Percentiles rank a stretch among this genome's conserved stretches.
phyloP scores from a whole-genome alignment of 106 monocot species.

The Acorus calamus region DNA sequence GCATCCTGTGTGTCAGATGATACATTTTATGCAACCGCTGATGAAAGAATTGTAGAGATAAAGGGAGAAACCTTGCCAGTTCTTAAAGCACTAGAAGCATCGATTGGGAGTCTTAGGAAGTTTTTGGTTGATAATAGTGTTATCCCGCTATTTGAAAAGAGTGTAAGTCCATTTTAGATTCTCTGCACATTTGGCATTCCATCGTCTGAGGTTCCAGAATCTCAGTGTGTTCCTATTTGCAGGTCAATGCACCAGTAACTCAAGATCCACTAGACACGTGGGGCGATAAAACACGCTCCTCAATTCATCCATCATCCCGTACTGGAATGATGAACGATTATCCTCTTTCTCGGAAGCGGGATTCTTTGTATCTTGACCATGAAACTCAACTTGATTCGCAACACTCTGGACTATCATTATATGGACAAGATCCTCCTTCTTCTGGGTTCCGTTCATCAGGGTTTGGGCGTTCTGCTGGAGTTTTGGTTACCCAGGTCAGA shows the following conservation, averaged over 20 bases:
- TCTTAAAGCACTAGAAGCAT: conserved; percentile 66
- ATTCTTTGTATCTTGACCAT: conserved; percentile 41
- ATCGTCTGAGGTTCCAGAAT: too few relatives aligned
- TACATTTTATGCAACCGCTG: conserved; percentile 53
- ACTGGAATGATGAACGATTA: conserved; percentile 39
- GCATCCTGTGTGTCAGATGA: conserved; percentile 32
- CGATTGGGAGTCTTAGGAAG: conserved; percentile 63
- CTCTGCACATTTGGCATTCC: too few relatives aligned
- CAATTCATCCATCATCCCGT: conserved; percentile 19
- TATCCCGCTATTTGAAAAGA: conserved; percentile 74
- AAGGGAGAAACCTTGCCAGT: conserved; percentile 75
- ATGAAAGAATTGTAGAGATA: conserved; percentile 80
- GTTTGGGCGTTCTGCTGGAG: conserved; percentile 35
- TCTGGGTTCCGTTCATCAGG: conserved; percentile 46
- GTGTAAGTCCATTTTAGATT: conserved; percentile 27
- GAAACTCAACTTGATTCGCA: conserved; percentile 54
- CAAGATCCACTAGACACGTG: conserved; percentile 42
- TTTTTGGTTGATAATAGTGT: conserved; percentile 89
- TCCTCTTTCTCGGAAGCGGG: conserved; percentile 37
- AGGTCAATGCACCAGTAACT: conserved; percentile 21
- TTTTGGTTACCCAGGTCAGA: conserved; percentile 71
- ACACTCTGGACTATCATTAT: conserved; percentile 44
- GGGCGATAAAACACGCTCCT: conserved; percentile 33
- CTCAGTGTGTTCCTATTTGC: background rate
- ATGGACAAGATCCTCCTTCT: conserved; percentile 70